Base-by-base conservation (phyloP, 2,329 filamentous ascomycete species). In the Colletotrichum sublineola region DNA sequence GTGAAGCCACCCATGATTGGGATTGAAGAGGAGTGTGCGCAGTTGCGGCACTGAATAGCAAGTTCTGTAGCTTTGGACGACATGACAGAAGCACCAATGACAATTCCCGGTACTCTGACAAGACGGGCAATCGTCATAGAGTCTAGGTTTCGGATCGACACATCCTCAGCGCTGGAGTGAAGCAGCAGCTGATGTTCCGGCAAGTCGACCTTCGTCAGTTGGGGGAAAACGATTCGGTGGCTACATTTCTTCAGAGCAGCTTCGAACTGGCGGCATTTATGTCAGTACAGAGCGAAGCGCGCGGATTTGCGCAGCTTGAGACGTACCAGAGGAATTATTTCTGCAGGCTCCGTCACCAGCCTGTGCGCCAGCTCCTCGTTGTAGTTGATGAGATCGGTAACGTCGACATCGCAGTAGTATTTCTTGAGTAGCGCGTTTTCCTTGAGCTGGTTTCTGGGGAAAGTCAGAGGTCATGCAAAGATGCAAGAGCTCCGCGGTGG, bases 71-170 rank as follows among this genome's bases (percentile, higher is more conserved):
- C 94, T 85, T 99, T 98, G 15, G 96, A 98, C 2, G 95, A 97
- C 81, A 98, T 92, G 24, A 97, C 97, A 1, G 96, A 98, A 58
- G 96, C 96, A 58, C 96, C 96, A 75, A 99, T 99, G 72, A 99
- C 94, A 75, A 99, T 99, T 63, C 96, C 97, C 0, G 96, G 96
- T 69, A 99, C 97, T 68, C 96, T 91, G 50, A 99, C 96, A n/a
- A 99, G 92, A 77, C 95, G 92, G 6, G 96, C 95, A 76, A 99
- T 97, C 75, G 94, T 96, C 74, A 93, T 92, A 11, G 96, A 97
- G 77, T 97, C 96, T 50, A 99, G 89, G 76, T 98, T 95, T 75
- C 96, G 93, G 77, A 99, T 98, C 0, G 96, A 96, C 40, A 95
- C 94, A 81, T 97, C 92, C 64, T 96, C 92, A 75, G 95, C 95